Evolutionary conservation across 768 basidiomycete genomes (phyloP).

Genomic region (Mycena amicta): DNA sequence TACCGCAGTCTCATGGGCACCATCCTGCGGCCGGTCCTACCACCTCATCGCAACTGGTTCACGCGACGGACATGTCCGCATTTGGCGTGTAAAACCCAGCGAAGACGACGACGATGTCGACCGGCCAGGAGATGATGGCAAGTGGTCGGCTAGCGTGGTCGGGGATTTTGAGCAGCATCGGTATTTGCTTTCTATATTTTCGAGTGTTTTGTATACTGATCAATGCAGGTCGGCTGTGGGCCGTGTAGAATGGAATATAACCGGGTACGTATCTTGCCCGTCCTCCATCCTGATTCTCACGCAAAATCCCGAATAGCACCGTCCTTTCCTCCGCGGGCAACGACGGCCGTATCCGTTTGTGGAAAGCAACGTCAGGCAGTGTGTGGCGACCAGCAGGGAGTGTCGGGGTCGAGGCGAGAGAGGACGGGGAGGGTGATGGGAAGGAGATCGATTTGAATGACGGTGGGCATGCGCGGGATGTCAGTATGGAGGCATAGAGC

Average conservation of each 20-base stretch:
- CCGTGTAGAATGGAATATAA: conserved; percentile 94
- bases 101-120: conserved; percentile 44
- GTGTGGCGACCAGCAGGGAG: conserved; percentile 86
- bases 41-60: conserved; percentile 92
- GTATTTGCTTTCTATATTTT: conserved; percentile 39
- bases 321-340: conserved; percentile 83
- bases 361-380: conserved; percentile 82
- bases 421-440: conserved; percentile 2
- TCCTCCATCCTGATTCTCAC: no score
- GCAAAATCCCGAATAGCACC: no score
- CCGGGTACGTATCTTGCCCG: conserved; percentile 74
- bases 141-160: conserved; percentile 76
- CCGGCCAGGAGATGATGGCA: conserved; percentile 40
- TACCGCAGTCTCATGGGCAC: conserved; percentile 90
- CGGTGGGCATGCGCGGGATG: neutral
- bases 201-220: neutral
- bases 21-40: conserved; percentile 90
- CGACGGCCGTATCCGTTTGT: conserved; percentile 78
- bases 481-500: neutral
- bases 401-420: conserved; percentile 63
- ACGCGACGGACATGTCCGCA: conserved; percentile 84
- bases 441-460: neutral
- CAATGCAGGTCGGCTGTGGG: conserved; percentile 66
- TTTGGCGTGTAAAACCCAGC: conserved; percentile 81
- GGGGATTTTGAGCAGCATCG: conserved; percentile 89